Base-by-base conservation (phyloP, 805 yeast genomes). In the Candida taoyuanica region DNA sequence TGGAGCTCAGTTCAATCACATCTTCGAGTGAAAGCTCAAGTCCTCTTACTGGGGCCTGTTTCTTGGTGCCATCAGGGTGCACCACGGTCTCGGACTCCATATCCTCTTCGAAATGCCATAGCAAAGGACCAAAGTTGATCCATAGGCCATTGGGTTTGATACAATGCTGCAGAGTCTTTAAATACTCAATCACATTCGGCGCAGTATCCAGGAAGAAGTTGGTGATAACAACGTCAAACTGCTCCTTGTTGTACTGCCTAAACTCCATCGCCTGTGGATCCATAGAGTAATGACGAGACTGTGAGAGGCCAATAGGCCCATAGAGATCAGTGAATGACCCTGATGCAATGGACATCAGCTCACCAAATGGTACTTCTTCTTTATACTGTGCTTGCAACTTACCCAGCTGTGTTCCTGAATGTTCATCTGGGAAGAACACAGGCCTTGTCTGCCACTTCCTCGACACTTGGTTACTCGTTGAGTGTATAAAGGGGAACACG, bases 291-390 rank as follows among this genome's bases (percentile, higher is more conserved):
- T 41, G 44, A 2, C 43, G 38, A 3, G 55, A 49, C 1, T 25
- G 17, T 3, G 48, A 40, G 3, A 52, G 21, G 25, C 43, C 47
- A 6, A 50, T 40, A 3, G 81, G 78, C 0, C 85, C 85, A 53
- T 79, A 81, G 14, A 81, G 59, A 44, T 81, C 88, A 4, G 70
- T 68, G 53, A 84, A 84, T 0, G 85, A 78, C 0, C 93, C 93
- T 0, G 87, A 78, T 1, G 78, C 71, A 72, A 83, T 81, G 0
- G 85, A 74, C 83, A 84, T 75, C 32, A 76, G 56, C 6, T 76
- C 77, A 12, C 55, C 64, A 25, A 68, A 68, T 0, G 69, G 68
- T 2, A 74, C 64, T 0, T 47, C 37, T 0, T 76, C 37, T 0
- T 76, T 75, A 34, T 67, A 50, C 11, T 57, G 44, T 1, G 36